Conservation (phyloP, 192 early-diverging fungal species). For the Backusella morwellensis region DNA sequence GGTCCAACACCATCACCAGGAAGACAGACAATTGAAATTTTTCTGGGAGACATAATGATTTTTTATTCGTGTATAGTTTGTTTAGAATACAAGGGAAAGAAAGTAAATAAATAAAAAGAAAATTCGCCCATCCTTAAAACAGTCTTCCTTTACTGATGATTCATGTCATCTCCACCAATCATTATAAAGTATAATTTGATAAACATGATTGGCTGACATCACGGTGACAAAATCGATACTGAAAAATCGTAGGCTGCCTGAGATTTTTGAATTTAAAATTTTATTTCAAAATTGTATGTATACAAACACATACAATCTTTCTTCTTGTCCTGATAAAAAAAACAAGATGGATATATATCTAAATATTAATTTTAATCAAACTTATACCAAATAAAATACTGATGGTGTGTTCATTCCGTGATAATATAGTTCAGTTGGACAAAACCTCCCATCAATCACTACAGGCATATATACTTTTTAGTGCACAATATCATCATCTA, state of each 20-base stretch:
- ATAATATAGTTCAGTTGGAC: too few relatives aligned
- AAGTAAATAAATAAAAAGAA: constrained; percentile 11
- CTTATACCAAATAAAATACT: too few relatives aligned
- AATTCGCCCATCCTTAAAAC: background rate
- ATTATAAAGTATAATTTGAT: background rate
- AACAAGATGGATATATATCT: too few relatives aligned
- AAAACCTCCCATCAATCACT: too few relatives aligned
- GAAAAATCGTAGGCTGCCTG: background rate
- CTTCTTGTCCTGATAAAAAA: too few relatives aligned
- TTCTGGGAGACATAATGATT: constrained; percentile 18
- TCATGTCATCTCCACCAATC: constrained; percentile 24
- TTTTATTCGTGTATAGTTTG: background rate
- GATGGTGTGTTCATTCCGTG: too few relatives aligned
- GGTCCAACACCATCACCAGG: constrained; percentile 97
- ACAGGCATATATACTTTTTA: too few relatives aligned
- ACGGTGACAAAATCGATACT: background rate
- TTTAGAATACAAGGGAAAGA: constrained; percentile 11
- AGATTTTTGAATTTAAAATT: background rate
- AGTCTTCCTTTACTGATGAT: constrained; percentile 17
- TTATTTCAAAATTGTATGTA: background rate
- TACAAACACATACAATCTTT: too few relatives aligned
- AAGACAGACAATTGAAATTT: constrained; percentile 62
- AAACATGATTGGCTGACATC: background rate
- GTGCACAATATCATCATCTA: too few relatives aligned
- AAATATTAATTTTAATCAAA: too few relatives aligned